Percentiles rank a stretch among this genome's conserved stretches.
Conservation (phyloP, 176 grass and related monocot genomes). For the Guadua angustifolia region DNA sequence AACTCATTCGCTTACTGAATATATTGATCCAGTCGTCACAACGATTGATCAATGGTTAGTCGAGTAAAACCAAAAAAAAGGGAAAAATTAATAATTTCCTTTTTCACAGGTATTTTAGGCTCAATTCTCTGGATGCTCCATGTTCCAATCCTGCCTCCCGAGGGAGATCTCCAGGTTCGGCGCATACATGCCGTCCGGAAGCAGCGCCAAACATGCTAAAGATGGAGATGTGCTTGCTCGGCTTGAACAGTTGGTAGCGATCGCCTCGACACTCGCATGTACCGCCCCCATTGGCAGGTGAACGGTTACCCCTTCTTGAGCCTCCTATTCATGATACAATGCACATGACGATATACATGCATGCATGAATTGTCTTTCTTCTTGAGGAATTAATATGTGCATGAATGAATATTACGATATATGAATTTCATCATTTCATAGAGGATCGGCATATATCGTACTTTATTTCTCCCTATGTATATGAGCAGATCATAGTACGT, state of each 20-base stretch:
- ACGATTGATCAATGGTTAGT: slow-evolving; percentile 40
- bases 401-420: not conserved
- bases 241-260: slow-evolving; percentile 37
- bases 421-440: not conserved
- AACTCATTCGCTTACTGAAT: not conserved
- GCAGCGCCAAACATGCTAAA: slow-evolving; percentile 41
- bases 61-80: slow-evolving; percentile 15
- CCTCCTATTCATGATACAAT: slow-evolving; percentile 31
- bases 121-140: slow-evolving; percentile 34
- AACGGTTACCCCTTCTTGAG: slow-evolving; percentile 30
- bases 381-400: too few relatives aligned
- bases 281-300: slow-evolving; percentile 32
- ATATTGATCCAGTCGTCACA: slow-evolving; percentile 39
- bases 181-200: slow-evolving; percentile 30
- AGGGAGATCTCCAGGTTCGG: slow-evolving; percentile 86
- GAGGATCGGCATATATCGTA: not conserved
- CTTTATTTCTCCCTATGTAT: not conserved
- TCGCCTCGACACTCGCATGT: slow-evolving; percentile 23
- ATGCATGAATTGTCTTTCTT: not conserved
- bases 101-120: slow-evolving; percentile 54
- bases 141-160: slow-evolving; percentile 70
- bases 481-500: slow-evolving; percentile 2
- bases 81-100: too few relatives aligned
- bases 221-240: slow-evolving; percentile 49
- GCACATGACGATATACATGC: not conserved